A percentile compares a stretch with the other conserved stretches of the same genome.
These are phyloP conservation scores for Paecilomyces sp. DNA, from an alignment of 2,329 filamentous ascomycete species.

Conservation along the genomic window DNA sequence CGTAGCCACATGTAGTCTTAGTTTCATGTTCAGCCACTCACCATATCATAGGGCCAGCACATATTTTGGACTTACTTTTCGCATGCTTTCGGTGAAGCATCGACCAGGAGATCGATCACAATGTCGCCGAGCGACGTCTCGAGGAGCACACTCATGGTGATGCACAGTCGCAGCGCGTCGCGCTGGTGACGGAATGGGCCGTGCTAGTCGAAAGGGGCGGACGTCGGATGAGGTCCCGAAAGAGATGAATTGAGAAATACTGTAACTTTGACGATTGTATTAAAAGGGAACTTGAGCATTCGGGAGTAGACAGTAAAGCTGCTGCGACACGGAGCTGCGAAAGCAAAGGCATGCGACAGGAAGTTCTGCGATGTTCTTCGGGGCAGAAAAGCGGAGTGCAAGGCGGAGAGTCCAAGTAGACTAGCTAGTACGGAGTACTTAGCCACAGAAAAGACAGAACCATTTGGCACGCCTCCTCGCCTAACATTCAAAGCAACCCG, in stretches of 20 bases:
- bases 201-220: neutral
- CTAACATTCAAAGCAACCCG: too few species aligned
- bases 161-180: conserved; percentile 5
- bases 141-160: conserved; percentile 78
- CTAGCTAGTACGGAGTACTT: too few species aligned
- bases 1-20: conserved; percentile 38
- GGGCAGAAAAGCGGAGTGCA: neutral
- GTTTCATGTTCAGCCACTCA: conserved; percentile 49
- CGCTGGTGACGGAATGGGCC: neutral
- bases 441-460: too few species aligned
- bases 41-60: conserved; percentile 19
- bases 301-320: neutral
- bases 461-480: too few species aligned
- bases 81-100: conserved; percentile 84
- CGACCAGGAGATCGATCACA: conserved; percentile 84
- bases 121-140: conserved; percentile 92
- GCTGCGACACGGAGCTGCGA: neutral
- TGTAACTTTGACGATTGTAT: too few species aligned
- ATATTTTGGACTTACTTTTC: conserved; percentile 66
- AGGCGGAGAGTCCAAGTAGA: neutral
- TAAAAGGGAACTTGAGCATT: neutral
- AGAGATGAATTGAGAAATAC: neutral
- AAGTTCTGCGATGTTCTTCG: neutral
- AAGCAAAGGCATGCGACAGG: neutral
- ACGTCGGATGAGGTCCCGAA: neutral